Evolutionary conservation across 768 basidiomycete species (phyloP).

Genomic region (Mycena latifolia): DNA sequence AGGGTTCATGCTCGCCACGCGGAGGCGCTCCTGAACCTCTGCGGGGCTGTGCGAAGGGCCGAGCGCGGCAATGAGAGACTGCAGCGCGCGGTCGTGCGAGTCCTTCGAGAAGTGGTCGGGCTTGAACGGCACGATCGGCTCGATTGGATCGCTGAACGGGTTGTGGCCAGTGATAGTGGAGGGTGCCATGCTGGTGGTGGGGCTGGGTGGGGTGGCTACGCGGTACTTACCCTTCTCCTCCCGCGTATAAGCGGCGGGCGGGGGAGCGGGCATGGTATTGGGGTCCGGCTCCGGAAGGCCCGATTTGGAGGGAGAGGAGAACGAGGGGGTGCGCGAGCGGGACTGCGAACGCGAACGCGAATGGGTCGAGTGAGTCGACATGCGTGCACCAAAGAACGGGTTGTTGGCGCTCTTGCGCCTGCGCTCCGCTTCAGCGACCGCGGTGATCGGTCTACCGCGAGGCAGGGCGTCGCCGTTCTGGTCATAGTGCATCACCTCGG

Average conservation of each 20-base stretch:
- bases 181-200: conserved; percentile 32
- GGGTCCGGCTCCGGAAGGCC: conserved; percentile 28
- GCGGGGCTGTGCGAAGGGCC: conserved; percentile 54
- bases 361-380: conserved; percentile 30
- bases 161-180: conserved; percentile 41
- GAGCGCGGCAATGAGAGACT: conserved; percentile 78
- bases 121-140: conserved; percentile 42
- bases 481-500: conserved; percentile 49
- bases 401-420: conserved; percentile 56
- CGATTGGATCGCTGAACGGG: conserved; percentile 42
- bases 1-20: conserved; percentile 53
- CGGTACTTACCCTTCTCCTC: conserved; percentile 53
- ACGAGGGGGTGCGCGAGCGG: conserved; percentile 39
- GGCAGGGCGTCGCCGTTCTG: conserved; percentile 37
- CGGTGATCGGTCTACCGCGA: conserved; percentile 15
- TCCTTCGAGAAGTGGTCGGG: conserved; percentile 45
- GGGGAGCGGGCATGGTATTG: conserved; percentile 50
- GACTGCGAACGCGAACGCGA: conserved; percentile 29
- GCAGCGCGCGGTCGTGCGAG: conserved; percentile 62
- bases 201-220: conserved; percentile 45
- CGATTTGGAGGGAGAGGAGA: conserved; percentile 55
- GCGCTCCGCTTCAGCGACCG: conserved; percentile 34
- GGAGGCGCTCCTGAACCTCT: conserved; percentile 61
- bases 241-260: conserved; percentile 56
- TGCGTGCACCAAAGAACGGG: conserved; percentile 41